Evolutionary conservation across 768 basidiomycete species (phyloP), one percentile per base, ranked within the genome.

Genomic region (Amyloporia xantha): DNA sequence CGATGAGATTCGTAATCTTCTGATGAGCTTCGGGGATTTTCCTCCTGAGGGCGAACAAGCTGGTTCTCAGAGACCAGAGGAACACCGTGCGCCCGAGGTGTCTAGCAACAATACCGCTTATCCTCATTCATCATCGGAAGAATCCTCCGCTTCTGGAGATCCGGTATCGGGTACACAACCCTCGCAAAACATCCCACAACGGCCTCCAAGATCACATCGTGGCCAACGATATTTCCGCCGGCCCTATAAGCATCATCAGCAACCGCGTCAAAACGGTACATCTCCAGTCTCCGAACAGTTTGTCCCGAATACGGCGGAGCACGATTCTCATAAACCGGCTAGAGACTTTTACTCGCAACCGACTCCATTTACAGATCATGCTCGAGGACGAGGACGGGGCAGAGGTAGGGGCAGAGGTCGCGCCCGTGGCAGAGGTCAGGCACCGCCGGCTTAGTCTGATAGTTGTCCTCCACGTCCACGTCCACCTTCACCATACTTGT

Each of bases 11-110:
- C 59, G 73, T 45, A 73, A 74, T 50, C 66, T 84, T 11, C 59
- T 86, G 47, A 71, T 71, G 63, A 71, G 64, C 33, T 76, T 66
- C 51, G 79, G 79, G 13, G 71, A 70, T 15, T 75, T 77, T 58
- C n/a, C n/a, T n/a, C n/a, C n/a, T 37, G n/a, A n/a, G n/a, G n/a
- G n/a, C n/a, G n/a, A n/a, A n/a, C n/a, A n/a, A n/a, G n/a, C n/a
- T n/a, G n/a, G n/a, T n/a, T n/a, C n/a, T n/a, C 7, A 39, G 38
- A 9, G 9, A 9, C 9, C 17, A 10, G 38, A 39, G 20, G 38
- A n/a, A 9, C 9, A 39, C 9, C 38, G 9, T 9, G 38, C 38
- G 20, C 19, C 7, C 19, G 17, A 17, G 33, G 7, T 39, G 6
- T 17, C 9, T 10, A 21, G 19, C 6, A 7, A 39, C 17, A 39